Base-by-base conservation (phyloP, 2,329 filamentous ascomycete species). In the Colletotrichum sp. region DNA sequence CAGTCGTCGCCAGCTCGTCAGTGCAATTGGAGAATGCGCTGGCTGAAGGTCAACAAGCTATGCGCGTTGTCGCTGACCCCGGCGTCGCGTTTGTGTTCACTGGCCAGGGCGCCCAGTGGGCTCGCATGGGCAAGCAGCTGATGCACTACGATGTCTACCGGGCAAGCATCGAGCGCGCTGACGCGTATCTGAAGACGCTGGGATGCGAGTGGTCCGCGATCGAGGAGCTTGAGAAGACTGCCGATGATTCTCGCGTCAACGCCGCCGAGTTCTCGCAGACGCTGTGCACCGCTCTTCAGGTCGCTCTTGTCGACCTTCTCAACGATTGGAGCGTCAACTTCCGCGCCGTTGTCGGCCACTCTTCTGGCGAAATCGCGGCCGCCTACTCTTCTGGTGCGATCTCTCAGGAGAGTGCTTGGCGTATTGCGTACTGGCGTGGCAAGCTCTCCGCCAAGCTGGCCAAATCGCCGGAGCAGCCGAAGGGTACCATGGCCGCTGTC, bases 341-440 rank as follows among this genome's bases (percentile, higher is more conserved):
- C n/a, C 43, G 43, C 3, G 43, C 43, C 0, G 43, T 48, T 13
- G 43, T 48, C 43, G 43, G 43, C 43, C 43, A 48, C 43, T 48
- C 43, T 13, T 48, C 43, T 0, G 43, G 43, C 22, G 43, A 48
- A 74, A 85, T 86, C 48, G 82, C 82, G 10, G 85, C 85, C 8
- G 88, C 88, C 0, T 89, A 86, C 70, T 83, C 86, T 1, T 79
- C 84, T 0, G 82, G 83, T 2, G 76, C 71, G 4, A 62, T 85
- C 3, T 81, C 83, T 2, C 83, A 80, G n/a, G 78, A 84, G 64
- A 79, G 79, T 7, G 87, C 86, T 6, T 87, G 85, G 84, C 79
- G 83, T 0, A 84, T 88, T 12, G 89, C 89, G 0, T 92, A 90
- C 79, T 85, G 86, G 76, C 83, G 88, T 16, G 88, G 86, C 3